Evolutionary conservation across 208 protist species (phyloP).

Genomic region (Trypanosoma brucei): DNA sequence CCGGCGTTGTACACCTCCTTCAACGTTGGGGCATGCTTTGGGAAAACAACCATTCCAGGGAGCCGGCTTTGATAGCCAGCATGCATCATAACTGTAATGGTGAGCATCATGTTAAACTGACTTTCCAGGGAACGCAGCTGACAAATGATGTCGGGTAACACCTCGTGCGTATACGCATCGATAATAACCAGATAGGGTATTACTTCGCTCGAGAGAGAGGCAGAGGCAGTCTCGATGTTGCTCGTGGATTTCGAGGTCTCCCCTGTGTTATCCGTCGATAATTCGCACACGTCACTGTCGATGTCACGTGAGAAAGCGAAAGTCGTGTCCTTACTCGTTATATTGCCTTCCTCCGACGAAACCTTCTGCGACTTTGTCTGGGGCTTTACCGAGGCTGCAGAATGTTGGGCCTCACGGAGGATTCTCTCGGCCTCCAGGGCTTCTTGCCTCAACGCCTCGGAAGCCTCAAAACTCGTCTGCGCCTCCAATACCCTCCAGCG

Average conservation of each 20-base stretch:
- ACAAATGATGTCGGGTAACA: constrained; percentile 59
- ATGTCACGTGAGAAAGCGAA: too few relatives aligned
- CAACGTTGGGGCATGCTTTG: constrained; percentile 38
- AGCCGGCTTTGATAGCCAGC: constrained; percentile 8
- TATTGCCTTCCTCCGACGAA: too few relatives aligned
- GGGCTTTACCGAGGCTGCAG: constrained; percentile 1
- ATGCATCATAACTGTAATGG: constrained; percentile 65
- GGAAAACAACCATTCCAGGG: constrained; percentile 43
- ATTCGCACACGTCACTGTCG: too few relatives aligned
- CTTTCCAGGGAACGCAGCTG: constrained; percentile 64
- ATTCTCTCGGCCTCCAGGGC: constrained; percentile 21
- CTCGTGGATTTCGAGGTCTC: constrained; percentile 1
- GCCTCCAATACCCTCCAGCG: constrained; percentile 77
- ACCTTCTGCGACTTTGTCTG: constrained; percentile 3
- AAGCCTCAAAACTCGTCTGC: constrained; percentile 59
- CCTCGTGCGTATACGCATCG: constrained; percentile 80
- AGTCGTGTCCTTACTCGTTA: too few relatives aligned
- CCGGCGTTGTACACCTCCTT: constrained; percentile 63
- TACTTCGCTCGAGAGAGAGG: constrained; percentile 30
- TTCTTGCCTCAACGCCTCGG: constrained; percentile 48
- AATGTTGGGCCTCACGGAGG: constrained; percentile 22
- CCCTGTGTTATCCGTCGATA: too few relatives aligned
- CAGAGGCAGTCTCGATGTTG: background rate
- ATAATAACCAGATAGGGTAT: constrained; percentile 69
- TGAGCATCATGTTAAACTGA: constrained; percentile 55